Conservation (phyloP, 2,329 filamentous ascomycete species). For the Fusarium mangiferae region DNA sequence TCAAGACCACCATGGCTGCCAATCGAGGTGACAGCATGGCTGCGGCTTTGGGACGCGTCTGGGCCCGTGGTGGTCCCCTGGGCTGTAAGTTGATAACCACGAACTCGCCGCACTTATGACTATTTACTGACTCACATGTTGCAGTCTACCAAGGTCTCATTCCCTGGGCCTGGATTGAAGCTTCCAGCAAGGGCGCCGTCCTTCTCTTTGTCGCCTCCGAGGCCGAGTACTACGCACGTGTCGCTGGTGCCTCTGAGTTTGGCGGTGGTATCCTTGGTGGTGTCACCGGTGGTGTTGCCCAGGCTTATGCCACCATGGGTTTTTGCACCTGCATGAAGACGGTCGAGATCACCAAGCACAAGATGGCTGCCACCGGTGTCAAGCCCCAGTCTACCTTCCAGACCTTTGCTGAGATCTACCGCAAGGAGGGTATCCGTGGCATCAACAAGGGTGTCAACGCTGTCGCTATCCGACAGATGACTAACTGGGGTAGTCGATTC, state of each 20-base stretch:
- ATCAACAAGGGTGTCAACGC: slow-evolving; percentile 99
- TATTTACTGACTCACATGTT: slow-evolving; percentile 39
- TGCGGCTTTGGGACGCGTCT: slow-evolving; percentile 85
- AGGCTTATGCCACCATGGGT: slow-evolving; percentile 99
- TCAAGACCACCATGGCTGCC: slow-evolving; percentile 99
- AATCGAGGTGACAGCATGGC: slow-evolving; percentile 90
- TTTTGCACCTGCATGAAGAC: slow-evolving; percentile 99
- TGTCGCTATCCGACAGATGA: slow-evolving; percentile 98
- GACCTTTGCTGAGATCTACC: slow-evolving; percentile 98
- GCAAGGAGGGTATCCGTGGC: slow-evolving; percentile 89
- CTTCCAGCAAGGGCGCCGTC: slow-evolving; percentile 98
- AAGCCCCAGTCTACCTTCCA: slow-evolving; percentile 91
- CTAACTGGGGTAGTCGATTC: slow-evolving; percentile 98
- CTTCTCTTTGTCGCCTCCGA: slow-evolving; percentile 99
- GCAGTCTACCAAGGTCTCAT: slow-evolving; percentile 99
- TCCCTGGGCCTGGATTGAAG: slow-evolving; percentile 99
- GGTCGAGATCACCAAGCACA: slow-evolving; percentile 99
- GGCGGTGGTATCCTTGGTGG: slow-evolving; percentile 88
- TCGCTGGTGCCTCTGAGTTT: slow-evolving; percentile 86
- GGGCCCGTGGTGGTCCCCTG: slow-evolving; percentile 90
- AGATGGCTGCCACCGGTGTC: slow-evolving; percentile 83
- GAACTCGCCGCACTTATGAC: background rate
- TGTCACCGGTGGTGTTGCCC: slow-evolving; percentile 92
- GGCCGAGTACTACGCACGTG: slow-evolving; percentile 93
- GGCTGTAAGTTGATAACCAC: slow-evolving; percentile 78